A percentile compares a stretch with the other conserved stretches of the same genome.
Evolutionary conservation across 805 yeast genomes (phyloP).

Genomic region (Cyberlindnera maritima): DNA sequence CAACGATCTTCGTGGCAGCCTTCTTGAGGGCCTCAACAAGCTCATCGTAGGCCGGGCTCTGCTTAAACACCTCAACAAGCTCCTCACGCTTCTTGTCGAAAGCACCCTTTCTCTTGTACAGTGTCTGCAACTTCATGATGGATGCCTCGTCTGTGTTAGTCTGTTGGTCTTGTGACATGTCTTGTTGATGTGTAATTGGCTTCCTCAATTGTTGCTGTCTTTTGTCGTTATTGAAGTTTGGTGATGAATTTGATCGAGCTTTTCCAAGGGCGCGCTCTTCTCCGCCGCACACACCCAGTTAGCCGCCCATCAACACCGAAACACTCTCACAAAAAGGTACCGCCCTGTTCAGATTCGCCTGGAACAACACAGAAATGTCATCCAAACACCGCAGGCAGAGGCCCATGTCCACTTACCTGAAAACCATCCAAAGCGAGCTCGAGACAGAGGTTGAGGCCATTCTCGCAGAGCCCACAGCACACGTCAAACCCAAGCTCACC

Average conservation of each 20-base stretch:
- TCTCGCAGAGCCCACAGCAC: conserved; percentile 1
- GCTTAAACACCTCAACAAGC: conserved; percentile 16
- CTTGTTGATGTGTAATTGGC: not conserved
- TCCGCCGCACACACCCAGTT: not conserved
- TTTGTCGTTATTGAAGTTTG: not conserved
- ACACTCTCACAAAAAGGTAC: no score
- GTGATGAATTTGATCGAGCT: not conserved
- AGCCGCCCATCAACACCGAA: not conserved
- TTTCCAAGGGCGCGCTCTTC: not conserved
- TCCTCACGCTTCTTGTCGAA: conserved; percentile 16
- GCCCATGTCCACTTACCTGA: conserved; percentile 10
- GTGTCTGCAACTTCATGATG: conserved; percentile 9
- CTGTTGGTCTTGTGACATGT: not conserved
- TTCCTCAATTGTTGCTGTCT: not conserved
- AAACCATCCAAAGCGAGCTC: conserved; percentile 2
- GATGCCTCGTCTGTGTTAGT: not conserved
- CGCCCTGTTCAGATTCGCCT: not conserved
- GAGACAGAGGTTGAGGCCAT: conserved; percentile 6
- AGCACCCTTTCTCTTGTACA: conserved; percentile 14
- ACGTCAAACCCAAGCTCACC: conserved; percentile 1
- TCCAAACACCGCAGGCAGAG: not conserved
- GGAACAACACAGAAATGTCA: not conserved
- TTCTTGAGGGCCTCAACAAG: conserved; percentile 15
- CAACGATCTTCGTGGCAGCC: conserved; percentile 16
- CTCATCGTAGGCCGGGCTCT: conserved; percentile 16